A percentile compares a stretch with the other conserved stretches of the same genome.
phyloP scores from a whole-genome alignment of 2,329 filamentous ascomycete genomes.

The Alternaria panax region DNA sequence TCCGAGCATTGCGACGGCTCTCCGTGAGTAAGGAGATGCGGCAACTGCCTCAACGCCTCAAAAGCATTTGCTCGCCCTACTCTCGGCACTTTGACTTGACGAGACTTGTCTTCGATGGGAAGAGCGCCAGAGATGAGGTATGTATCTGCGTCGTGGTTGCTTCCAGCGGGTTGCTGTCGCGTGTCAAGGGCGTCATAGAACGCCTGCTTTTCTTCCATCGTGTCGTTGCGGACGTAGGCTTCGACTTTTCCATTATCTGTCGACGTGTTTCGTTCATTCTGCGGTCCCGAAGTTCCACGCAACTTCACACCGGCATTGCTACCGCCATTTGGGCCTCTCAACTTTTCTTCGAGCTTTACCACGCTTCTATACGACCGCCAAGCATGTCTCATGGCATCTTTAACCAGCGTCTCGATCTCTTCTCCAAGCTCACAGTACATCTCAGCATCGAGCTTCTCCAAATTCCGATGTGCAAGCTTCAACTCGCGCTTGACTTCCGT shows the following conservation, averaged over 20 bases:
- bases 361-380: constrained; percentile 33
- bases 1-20: not conserved
- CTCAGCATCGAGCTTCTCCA: constrained; percentile 32
- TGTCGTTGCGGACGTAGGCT: not conserved
- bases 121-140: constrained; percentile 7
- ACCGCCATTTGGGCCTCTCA: constrained; percentile 2
- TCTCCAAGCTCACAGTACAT: constrained; percentile 13
- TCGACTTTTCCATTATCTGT: not conserved
- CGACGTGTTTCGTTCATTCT: not conserved
- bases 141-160: not conserved
- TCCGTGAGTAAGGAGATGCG: not conserved
- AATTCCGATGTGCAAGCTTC: constrained; percentile 25
- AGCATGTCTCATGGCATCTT: constrained; percentile 23
- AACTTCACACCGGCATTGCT: not conserved
- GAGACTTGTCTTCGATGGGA: not conserved
- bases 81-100: not conserved
- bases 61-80: constrained; percentile 2
- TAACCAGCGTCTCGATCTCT: constrained; percentile 17
- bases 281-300: not conserved
- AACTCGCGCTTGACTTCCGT: constrained; percentile 31
- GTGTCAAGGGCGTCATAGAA: not conserved
- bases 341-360: constrained; percentile 25
- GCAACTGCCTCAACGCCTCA: not conserved
- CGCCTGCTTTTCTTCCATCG: not conserved
- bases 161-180: not conserved